Percentiles rank a stretch among this genome's conserved stretches.
Conservation (phyloP, 305 asterid species). For the Fraxinus baroniana region DNA sequence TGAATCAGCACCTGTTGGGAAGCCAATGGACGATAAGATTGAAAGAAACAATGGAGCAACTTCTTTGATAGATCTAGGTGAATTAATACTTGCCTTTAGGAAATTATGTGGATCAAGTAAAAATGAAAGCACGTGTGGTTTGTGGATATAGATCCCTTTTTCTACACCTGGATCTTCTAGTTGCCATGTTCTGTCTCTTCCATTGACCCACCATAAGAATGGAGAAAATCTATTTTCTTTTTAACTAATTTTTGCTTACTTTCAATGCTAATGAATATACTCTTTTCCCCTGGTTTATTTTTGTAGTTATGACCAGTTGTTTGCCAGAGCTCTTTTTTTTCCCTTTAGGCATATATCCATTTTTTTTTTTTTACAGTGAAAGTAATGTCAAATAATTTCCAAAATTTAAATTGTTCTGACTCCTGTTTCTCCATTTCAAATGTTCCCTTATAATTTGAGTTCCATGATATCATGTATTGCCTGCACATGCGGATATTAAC, state of each 20-base stretch:
- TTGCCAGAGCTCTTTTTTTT: background rate
- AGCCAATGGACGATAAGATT: conserved; percentile 32
- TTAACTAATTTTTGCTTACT: background rate
- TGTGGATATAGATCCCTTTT: conserved; percentile 12
- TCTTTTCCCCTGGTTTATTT: background rate
- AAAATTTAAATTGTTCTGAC: background rate
- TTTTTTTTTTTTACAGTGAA: background rate
- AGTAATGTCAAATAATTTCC: background rate
- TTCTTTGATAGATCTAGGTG: conserved; percentile 49
- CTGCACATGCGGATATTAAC: background rate
- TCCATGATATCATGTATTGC: background rate
- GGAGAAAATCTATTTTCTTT: background rate
- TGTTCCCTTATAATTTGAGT: background rate
- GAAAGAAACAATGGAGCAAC: conserved; percentile 26
- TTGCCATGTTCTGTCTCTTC: background rate
- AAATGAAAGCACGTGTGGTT: background rate
- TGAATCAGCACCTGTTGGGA: conserved; percentile 37
- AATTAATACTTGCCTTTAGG: conserved; percentile 21
- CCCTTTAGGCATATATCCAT: background rate
- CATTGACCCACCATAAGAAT: background rate
- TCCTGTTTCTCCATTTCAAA: background rate
- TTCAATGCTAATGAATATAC: background rate
- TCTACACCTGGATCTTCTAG: background rate
- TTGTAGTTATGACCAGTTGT: background rate
- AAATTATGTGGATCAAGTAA: conserved; percentile 9